phyloP scores from a whole-genome alignment of 78 protist species.

The Speleostelium caveatum region DNA sequence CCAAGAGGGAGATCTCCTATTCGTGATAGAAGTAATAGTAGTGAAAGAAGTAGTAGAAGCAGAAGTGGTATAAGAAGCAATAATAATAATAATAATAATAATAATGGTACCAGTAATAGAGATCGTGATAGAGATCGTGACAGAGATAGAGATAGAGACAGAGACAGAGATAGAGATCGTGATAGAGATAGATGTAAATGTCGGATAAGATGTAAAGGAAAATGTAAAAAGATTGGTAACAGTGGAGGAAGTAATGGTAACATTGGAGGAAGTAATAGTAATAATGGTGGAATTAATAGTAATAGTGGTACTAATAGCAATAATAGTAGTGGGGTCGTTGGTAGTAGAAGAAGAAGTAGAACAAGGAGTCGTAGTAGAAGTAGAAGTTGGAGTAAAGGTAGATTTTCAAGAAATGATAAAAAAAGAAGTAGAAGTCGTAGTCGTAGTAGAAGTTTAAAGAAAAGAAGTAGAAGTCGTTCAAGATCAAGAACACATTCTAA shows the following conservation, averaged over 20 bases:
- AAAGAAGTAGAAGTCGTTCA: neutral
- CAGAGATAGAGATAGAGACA: neutral
- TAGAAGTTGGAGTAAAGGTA: constrained; percentile 20
- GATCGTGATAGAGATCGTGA: too few relatives aligned
- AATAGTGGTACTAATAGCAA: constrained; percentile 9
- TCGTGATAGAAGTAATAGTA: neutral
- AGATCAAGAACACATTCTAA: neutral
- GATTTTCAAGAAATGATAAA: too few relatives aligned
- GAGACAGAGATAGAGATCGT: too few relatives aligned
- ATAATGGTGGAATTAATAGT: neutral
- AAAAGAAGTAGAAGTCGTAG: neutral
- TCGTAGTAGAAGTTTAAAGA: neutral
- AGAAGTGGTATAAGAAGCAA: too few relatives aligned
- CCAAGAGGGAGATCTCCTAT: neutral
- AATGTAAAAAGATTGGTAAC: neutral
- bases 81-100: too few relatives aligned
- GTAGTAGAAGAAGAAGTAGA: constrained; percentile 26
- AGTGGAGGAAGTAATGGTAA: neutral
- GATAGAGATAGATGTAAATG: too few relatives aligned
- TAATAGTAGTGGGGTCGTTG: neutral
- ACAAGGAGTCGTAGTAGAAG: constrained; percentile 1
- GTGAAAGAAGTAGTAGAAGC: constrained; percentile 5
- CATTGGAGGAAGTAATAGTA: neutral
- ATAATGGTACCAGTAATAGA: too few relatives aligned
- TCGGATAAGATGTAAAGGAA: too few relatives aligned